phyloP scores from a whole-genome alignment of 2,329 filamentous ascomycete species.

The Myriosclerotinia duriaeana region DNA sequence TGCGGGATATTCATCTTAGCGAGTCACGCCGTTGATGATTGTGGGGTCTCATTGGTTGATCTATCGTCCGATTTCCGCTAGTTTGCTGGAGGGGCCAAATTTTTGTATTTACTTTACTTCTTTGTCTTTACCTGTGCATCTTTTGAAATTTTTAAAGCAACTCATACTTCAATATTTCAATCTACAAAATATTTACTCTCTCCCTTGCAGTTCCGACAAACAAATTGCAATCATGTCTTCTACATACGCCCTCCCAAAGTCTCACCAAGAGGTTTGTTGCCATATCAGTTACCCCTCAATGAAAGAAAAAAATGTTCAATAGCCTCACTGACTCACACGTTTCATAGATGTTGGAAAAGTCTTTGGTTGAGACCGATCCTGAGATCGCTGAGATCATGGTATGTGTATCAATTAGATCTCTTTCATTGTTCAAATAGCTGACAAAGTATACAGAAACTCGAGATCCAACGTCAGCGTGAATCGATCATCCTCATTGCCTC shows the following conservation, averaged over 20 bases:
- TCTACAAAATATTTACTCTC: conserved; percentile 1
- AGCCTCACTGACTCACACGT: conserved; percentile 29
- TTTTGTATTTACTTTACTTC: conserved; percentile 16
- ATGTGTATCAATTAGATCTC: conserved; percentile 42
- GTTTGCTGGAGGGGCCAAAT: conserved; percentile 3
- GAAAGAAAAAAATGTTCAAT: neutral
- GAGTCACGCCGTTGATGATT: neutral
- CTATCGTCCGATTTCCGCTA: neutral
- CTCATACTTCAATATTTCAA: conserved; percentile 1
- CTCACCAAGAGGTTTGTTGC: conserved; percentile 63
- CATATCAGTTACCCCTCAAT: neutral
- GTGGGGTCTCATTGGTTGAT: conserved; percentile 15
- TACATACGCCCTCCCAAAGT: conserved; percentile 62
- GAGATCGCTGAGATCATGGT: conserved; percentile 98
- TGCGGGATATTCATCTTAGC: conserved; percentile 14
- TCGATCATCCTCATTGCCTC: conserved; percentile 98
- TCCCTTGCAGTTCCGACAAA: neutral
- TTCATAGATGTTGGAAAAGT: conserved; percentile 87
- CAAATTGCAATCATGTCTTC: conserved; percentile 31
- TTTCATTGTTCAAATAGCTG: conserved; percentile 15
- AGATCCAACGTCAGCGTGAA: conserved; percentile 96
- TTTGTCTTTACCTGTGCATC: conserved; percentile 13
- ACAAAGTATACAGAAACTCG: conserved; percentile 63
- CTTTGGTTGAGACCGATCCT: conserved; percentile 84
- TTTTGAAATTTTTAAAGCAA: conserved; percentile 5